Evolutionary conservation across 1,139 yeast genomes (phyloP), one percentile per base, ranked within the genome.

Genomic region (Geotrichum cucujoidarum): DNA sequence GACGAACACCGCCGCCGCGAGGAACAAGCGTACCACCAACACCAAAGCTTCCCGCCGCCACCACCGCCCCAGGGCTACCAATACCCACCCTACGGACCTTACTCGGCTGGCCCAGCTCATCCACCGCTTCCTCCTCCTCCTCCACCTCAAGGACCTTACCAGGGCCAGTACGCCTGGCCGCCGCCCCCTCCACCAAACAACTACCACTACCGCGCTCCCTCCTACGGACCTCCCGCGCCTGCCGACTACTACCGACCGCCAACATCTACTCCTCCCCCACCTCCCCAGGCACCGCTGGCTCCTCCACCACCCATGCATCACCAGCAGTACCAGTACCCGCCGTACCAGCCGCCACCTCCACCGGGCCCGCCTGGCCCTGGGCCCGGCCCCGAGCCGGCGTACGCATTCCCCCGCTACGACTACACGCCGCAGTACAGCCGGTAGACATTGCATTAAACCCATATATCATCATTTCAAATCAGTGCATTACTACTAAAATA

Each of bases 231-330:
- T 2, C 37, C 37, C 37, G 25, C 24, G 6, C 13, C 14, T 7
- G 33, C 33, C 33, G 33, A 30, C 14, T 30, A 30, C 14, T 30
- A 30, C 33, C 8, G 13, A 6, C 13, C 33, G 13, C 33, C 14
- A n/a, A 6, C 14, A n/a, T n/a, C 5, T 6, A 6, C 14, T 6
- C 33, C 17, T 30, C 14, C 17, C 33, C 33, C 48, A 39, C 14
- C 27, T n/a, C n/a, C n/a, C n/a, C 47, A 16, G 42, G 45, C 34
- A 32, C 48, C 17, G 24, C 52, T 37, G 38, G n/a, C n/a, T n/a
- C n/a, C n/a, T n/a, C n/a, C n/a, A 10, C 27, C 27, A 24, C 6
- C 10, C 27, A 6, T 24, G 27, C 27, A 24, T 6, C 50, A 49
- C 45, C 50, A 41, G 41, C 52, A 38, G 17, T 48, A 35, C 10